Conservation (phyloP, 2,329 filamentous ascomycete genomes). For the Ascochyta koolunga region DNA sequence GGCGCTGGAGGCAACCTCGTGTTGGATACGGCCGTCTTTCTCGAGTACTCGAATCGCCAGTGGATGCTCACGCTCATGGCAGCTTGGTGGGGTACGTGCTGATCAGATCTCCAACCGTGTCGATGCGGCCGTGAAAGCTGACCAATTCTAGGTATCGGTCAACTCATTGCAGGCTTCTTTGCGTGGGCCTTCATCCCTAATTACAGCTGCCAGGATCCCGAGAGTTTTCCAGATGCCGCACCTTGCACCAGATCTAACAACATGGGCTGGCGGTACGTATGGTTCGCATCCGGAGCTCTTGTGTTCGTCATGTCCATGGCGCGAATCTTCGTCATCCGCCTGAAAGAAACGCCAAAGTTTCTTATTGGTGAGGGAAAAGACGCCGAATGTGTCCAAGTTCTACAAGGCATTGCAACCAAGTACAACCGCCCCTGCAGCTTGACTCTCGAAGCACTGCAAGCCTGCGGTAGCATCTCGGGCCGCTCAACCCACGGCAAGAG, state of each 20-base stretch:
- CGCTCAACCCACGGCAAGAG: constrained; percentile 32
- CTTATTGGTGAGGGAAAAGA: constrained; percentile 61
- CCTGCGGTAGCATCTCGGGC: constrained; percentile 49
- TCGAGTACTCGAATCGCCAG: constrained; percentile 64
- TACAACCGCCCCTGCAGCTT: constrained; percentile 61
- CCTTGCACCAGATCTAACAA: constrained; percentile 60
- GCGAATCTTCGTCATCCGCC: constrained; percentile 60
- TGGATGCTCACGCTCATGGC: constrained; percentile 71
- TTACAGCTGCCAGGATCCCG: constrained; percentile 53
- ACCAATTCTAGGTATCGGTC: constrained; percentile 53
- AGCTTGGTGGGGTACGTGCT: constrained; percentile 56
- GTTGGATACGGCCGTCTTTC: constrained; percentile 65
- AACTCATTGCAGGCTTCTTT: constrained; percentile 59
- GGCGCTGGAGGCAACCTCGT: constrained; percentile 69
- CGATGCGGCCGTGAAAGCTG: too few relatives aligned
- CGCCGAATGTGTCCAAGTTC: constrained; percentile 56
- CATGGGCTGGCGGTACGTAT: constrained; percentile 64
- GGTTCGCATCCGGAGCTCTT: constrained; percentile 59
- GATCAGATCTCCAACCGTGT: too few relatives aligned
- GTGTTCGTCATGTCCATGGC: constrained; percentile 61
- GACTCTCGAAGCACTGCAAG: constrained; percentile 56
- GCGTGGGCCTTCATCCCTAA: constrained; percentile 61
- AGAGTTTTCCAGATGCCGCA: constrained; percentile 43
- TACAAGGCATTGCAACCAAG: constrained; percentile 58
- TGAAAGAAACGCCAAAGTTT: constrained; percentile 64